Conservation (phyloP, 345 rosid genomes). For the Populus ilicifolia region DNA sequence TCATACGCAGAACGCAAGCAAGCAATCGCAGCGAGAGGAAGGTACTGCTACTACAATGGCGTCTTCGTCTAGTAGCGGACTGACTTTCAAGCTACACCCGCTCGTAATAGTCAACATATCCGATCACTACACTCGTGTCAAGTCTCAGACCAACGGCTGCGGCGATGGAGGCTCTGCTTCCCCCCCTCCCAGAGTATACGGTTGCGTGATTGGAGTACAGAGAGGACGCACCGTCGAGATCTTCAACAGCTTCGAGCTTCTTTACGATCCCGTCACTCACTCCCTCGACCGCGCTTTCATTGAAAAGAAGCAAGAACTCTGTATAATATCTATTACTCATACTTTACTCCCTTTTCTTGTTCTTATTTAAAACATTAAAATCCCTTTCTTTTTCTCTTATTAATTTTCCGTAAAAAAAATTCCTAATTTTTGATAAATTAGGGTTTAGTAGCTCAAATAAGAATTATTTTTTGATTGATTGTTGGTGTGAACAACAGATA, state of each 20-base stretch:
- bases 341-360: background rate
- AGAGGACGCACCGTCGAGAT: conserved; percentile 93
- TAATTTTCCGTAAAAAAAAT: background rate
- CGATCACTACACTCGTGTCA: conserved; percentile 88
- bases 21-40: too few species aligned
- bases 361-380: background rate
- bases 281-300: conserved; percentile 86
- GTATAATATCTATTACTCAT: conserved; percentile 29
- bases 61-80: conserved; percentile 88
- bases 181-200: conserved; percentile 68
- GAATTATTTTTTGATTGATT: background rate
- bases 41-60: conserved; percentile 48
- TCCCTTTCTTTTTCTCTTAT: too few species aligned
- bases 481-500: conserved; percentile 38
- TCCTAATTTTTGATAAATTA: background rate
- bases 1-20: too few species aligned
- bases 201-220: conserved; percentile 89
- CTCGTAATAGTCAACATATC: conserved; percentile 88
- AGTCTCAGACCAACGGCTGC: conserved; percentile 58
- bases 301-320: conserved; percentile 96
- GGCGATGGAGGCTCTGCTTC: conserved; percentile 13
- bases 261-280: conserved; percentile 56
- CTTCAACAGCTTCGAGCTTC: conserved; percentile 95
- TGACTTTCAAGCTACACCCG: conserved; percentile 96
- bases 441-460: background rate